A percentile compares a stretch with the other conserved stretches of the same genome.
Evolutionary conservation across 208 protist genomes (phyloP).

Genomic region (Trypanosoma rangeli): DNA sequence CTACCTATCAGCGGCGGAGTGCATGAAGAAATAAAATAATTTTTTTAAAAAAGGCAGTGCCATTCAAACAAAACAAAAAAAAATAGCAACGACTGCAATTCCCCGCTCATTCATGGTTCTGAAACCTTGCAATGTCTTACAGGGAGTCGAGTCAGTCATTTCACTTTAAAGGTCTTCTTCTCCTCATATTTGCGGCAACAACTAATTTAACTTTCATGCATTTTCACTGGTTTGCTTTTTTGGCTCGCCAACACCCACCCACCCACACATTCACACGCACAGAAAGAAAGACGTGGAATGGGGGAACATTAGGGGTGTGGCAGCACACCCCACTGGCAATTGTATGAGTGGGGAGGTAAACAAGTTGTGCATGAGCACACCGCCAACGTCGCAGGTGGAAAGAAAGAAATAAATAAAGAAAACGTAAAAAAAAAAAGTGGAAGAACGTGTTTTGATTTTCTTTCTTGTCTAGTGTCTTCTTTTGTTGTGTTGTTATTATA

Average conservation of each 20-base stretch:
- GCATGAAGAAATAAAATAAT: slow-evolving; percentile 5
- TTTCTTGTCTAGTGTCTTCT: too few species aligned
- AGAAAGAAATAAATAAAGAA: slow-evolving; percentile 13
- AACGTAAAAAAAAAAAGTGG: not conserved
- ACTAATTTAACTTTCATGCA: not conserved
- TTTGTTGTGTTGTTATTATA: too few species aligned
- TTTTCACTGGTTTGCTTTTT: not conserved
- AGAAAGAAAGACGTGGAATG: not conserved
- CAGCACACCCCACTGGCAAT: too few species aligned
- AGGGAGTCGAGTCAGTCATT: not conserved
- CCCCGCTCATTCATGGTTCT: not conserved
- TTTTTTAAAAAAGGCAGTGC: not conserved
- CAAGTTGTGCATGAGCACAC: not conserved
- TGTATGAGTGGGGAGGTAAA: not conserved
- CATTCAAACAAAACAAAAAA: not conserved
- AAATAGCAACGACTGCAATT: not conserved
- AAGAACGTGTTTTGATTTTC: too few species aligned
- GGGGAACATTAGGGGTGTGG: too few species aligned
- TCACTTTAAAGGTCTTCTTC: not conserved
- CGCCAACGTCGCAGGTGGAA: not conserved
- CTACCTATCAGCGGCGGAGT: not conserved
- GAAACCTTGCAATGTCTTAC: not conserved
- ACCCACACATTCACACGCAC: slow-evolving; percentile 3
- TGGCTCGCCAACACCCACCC: not conserved
- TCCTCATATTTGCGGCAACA: not conserved